These are phyloP conservation scores for Phalaenopsis equestris DNA, from an alignment of 106 monocot genomes.

Conservation along the genomic window DNA sequence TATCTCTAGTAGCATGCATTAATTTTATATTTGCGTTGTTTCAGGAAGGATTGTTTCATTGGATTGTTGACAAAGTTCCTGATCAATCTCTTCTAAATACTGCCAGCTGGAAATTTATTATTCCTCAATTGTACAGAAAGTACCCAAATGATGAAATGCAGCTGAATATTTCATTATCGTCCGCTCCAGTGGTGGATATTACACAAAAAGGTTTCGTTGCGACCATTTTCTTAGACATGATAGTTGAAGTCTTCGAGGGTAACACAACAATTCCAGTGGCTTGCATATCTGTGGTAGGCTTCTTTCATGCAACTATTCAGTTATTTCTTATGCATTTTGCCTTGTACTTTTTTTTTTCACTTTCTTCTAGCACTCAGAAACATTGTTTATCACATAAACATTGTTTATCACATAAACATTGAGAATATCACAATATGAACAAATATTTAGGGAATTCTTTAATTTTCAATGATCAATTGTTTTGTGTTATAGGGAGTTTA, in stretches of 20 bases:
- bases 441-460: neutral
- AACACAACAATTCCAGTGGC: constrained; percentile 61
- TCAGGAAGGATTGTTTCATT: constrained; percentile 82
- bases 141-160: constrained; percentile 92
- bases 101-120: constrained; percentile 62
- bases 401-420: neutral
- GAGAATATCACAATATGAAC: neutral
- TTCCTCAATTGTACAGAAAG: constrained; percentile 74
- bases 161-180: constrained; percentile 65
- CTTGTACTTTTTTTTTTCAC: neutral
- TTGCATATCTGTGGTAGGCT: constrained; percentile 77
- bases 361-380: neutral
- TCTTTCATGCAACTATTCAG: neutral
- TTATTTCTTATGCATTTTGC: constrained; percentile 1
- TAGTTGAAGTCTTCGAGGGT: constrained; percentile 55
- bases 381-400: neutral
- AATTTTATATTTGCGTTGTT: constrained; percentile 3
- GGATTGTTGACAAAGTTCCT: constrained; percentile 76
- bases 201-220: constrained; percentile 36
- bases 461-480: neutral
- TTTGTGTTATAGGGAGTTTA: neutral
- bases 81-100: constrained; percentile 86
- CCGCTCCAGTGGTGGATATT: constrained; percentile 49
- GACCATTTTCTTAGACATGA: constrained; percentile 60
- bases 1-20: neutral